Conservation (phyloP, 1,139 yeast species). For the Kodamaea anthophila region DNA sequence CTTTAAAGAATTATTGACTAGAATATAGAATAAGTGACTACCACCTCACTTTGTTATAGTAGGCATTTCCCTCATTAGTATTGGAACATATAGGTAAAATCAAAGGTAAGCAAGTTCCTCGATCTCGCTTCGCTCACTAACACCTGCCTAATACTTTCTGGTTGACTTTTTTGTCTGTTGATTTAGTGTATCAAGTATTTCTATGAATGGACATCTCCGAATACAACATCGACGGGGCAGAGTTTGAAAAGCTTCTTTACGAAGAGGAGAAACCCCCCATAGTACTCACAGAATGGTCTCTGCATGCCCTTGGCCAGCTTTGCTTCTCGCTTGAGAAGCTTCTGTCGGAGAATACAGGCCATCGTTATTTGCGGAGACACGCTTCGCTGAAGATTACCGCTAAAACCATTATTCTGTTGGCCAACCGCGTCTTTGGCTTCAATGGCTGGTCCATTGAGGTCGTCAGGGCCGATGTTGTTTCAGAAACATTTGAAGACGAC, state of each 20-base stretch:
- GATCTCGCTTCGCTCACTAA: too few relatives aligned
- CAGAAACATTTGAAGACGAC: conserved; percentile 13
- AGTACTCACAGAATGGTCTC: conserved; percentile 22
- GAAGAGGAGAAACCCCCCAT: conserved; percentile 2
- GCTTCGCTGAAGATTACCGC: conserved; percentile 6
- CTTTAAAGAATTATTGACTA: too few relatives aligned
- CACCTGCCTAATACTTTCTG: too few relatives aligned
- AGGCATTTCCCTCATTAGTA: too few relatives aligned
- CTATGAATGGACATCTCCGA: conserved; percentile 1
- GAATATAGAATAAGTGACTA: too few relatives aligned
- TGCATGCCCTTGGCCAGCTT: conserved; percentile 29
- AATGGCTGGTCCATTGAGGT: conserved; percentile 61
- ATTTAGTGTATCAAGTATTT: too few relatives aligned
- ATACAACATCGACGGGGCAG: conserved; percentile 14
- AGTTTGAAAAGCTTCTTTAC: conserved; percentile 7
- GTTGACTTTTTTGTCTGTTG: too few relatives aligned
- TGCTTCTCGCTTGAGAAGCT: conserved; percentile 28
- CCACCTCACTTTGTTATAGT: too few relatives aligned
- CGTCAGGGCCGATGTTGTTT: conserved; percentile 23
- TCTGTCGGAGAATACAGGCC: conserved; percentile 15
- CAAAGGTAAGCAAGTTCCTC: too few relatives aligned
- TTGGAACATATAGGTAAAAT: too few relatives aligned
- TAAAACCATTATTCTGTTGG: conserved; percentile 38
- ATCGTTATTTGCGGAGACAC: conserved; percentile 6
- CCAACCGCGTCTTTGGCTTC: conserved; percentile 61